phyloP scores from a whole-genome alignment of 768 basidiomycete species.

The Lentinus tigrinus region DNA sequence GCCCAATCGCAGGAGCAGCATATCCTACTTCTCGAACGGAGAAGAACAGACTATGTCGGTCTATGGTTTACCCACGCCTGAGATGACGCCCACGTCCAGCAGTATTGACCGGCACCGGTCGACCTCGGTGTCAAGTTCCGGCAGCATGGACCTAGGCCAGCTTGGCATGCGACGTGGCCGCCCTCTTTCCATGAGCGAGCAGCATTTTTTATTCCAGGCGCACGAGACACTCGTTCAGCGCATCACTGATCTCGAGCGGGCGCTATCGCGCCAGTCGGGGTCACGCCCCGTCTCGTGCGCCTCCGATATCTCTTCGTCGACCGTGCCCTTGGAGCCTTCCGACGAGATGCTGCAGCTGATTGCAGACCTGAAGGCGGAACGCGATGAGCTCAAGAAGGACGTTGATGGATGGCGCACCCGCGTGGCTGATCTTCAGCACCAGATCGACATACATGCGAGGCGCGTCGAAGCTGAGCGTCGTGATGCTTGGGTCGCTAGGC shows the following conservation, averaged over 20 bases:
- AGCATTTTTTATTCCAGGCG: conserved; percentile 83
- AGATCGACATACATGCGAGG: conserved; percentile 59
- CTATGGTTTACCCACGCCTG: conserved; percentile 66
- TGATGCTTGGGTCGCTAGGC: conserved; percentile 84
- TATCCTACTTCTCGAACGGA: conserved; percentile 66
- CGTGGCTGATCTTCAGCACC: conserved; percentile 74
- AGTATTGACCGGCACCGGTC: conserved; percentile 27
- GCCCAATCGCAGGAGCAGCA: conserved; percentile 57
- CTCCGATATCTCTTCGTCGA: conserved; percentile 50
- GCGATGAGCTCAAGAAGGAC: conserved; percentile 87
- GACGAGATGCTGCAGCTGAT: conserved; percentile 80
- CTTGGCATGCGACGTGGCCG: conserved; percentile 15
- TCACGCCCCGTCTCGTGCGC: conserved; percentile 41
- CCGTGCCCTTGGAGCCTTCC: conserved; percentile 41
- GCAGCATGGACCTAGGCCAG: conserved; percentile 11
- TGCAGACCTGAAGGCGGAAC: conserved; percentile 79
- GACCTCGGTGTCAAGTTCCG: conserved; percentile 15
- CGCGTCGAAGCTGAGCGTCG: conserved; percentile 76
- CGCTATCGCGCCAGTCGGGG: conserved; percentile 44
- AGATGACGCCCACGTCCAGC: conserved; percentile 59
- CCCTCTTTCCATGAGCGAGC: conserved; percentile 68
- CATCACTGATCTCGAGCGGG: conserved; percentile 76
- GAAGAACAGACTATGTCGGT: conserved; percentile 29
- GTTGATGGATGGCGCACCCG: conserved; percentile 84
- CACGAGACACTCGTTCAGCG: conserved; percentile 81